Conservation (phyloP, 1,284 basidiomycete species). For the Austropuccinia psidii region DNA sequence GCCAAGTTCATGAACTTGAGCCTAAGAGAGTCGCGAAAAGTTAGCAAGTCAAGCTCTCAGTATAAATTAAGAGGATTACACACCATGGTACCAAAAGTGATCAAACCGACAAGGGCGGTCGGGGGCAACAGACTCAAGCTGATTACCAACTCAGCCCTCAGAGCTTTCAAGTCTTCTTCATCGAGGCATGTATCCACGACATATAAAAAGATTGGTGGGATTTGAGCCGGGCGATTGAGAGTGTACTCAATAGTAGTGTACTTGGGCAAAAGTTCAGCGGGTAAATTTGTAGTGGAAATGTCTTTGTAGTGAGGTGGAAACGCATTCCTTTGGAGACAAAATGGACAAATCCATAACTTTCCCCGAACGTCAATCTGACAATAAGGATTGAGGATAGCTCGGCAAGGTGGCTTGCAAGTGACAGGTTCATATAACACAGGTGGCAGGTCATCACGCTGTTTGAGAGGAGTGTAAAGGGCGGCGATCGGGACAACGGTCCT, state of each 20-base stretch:
- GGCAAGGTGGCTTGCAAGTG: slow-evolving; percentile 94
- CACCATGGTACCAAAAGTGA: slow-evolving; percentile 97
- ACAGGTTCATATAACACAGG: slow-evolving; percentile 97
- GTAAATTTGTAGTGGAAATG: slow-evolving; percentile 92
- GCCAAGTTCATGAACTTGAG: slow-evolving; percentile 97
- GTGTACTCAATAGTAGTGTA: slow-evolving; percentile 99
- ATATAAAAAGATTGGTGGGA: slow-evolving; percentile 93
- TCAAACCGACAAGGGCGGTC: slow-evolving; percentile 85
- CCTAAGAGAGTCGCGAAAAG: slow-evolving; percentile 51
- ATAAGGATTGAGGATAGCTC: slow-evolving; percentile 94
- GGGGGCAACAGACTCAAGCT: slow-evolving; percentile 87
- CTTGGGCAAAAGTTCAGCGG: slow-evolving; percentile 89
- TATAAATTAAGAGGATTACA: slow-evolving; percentile 38
- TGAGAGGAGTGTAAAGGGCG: slow-evolving; percentile 94
- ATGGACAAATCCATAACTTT: slow-evolving; percentile 99
- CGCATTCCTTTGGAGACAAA: slow-evolving; percentile 90
- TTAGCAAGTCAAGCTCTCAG: neutral
- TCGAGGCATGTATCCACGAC: slow-evolving; percentile 97
- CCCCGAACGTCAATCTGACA: slow-evolving; percentile 98
- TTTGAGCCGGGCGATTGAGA: slow-evolving; percentile 76
- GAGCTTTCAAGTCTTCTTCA: slow-evolving; percentile 79
- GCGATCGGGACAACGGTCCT: slow-evolving; percentile 96
- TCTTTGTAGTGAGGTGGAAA: slow-evolving; percentile 99
- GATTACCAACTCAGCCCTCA: slow-evolving; percentile 85
- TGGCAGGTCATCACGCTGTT: slow-evolving; percentile 86